These are phyloP conservation scores for Trematosphaeria pertusa DNA, from an alignment of 2,329 filamentous ascomycete genomes.

Conservation along the genomic window DNA sequence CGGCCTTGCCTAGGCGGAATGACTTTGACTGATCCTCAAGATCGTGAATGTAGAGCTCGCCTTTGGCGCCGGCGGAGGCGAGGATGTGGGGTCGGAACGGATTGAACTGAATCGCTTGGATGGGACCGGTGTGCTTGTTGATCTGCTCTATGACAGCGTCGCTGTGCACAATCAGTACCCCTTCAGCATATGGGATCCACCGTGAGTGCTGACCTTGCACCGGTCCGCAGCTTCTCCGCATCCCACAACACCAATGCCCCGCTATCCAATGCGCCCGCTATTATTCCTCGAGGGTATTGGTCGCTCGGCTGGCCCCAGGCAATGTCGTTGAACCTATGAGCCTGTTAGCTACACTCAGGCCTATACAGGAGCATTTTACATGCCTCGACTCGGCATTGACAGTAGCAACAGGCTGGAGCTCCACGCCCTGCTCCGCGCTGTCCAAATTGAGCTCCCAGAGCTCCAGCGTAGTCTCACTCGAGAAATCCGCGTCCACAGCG, in stretches of 20 bases:
- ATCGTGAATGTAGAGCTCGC: conserved; percentile 95
- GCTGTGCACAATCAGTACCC: conserved; percentile 46
- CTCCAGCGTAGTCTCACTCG: conserved; percentile 94
- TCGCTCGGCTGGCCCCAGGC: conserved; percentile 87
- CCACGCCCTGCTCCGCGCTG: conserved; percentile 74
- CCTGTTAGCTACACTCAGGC: conserved; percentile 26
- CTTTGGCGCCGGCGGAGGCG: conserved; percentile 90
- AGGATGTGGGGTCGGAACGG: conserved; percentile 88
- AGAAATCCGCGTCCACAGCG: conserved; percentile 96
- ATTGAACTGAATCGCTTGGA: conserved; percentile 97
- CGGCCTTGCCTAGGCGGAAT: conserved; percentile 85
- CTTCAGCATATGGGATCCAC: conserved; percentile 54
- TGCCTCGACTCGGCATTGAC: conserved; percentile 91
- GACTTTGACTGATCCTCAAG: conserved; percentile 87
- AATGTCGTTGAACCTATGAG: conserved; percentile 87
- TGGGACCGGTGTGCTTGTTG: conserved; percentile 87
- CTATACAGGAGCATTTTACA: conserved; percentile 10
- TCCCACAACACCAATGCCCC: conserved; percentile 94
- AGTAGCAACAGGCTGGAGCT: conserved; percentile 84
- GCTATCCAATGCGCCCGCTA: conserved; percentile 94
- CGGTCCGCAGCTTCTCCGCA: conserved; percentile 70
- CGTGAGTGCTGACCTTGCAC: conserved; percentile 54
- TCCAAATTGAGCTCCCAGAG: conserved; percentile 93
- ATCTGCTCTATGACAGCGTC: conserved; percentile 87
- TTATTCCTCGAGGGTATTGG: conserved; percentile 82